Conservation (phyloP, 129 eudicot genomes). For the Sambucus nigra region DNA sequence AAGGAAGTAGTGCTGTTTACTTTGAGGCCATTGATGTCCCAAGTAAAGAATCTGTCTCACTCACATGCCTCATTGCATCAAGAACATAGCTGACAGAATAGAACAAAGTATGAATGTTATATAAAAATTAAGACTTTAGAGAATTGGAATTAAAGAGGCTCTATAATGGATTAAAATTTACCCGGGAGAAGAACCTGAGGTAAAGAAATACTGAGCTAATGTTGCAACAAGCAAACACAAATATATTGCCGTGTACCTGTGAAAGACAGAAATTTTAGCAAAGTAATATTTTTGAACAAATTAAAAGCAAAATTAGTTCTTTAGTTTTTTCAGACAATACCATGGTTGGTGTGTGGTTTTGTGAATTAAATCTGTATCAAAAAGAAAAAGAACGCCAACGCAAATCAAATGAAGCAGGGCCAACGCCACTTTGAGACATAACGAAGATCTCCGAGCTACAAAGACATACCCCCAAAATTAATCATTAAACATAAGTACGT, state of each 20-base stretch:
- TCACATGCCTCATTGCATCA: constrained; percentile 70
- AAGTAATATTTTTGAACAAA: no score
- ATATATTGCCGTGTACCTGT: constrained; percentile 60
- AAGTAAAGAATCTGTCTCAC: constrained; percentile 44
- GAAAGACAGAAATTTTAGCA: background rate
- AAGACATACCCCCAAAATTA: no score
- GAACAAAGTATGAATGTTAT: constrained; percentile 6
- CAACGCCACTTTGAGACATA: constrained; percentile 61
- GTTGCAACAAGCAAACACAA: constrained; percentile 57
- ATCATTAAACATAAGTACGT: no score
- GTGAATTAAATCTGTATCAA: constrained; percentile 37
- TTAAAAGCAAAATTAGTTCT: no score
- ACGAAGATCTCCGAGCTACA: constrained; percentile 69
- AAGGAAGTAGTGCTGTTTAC: constrained; percentile 39
- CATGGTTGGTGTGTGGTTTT: constrained; percentile 44
- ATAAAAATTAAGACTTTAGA: no score
- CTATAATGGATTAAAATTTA: constrained; percentile 20
- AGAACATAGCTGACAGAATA: constrained; percentile 53
- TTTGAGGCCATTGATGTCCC: constrained; percentile 42
- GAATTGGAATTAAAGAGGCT: no score
- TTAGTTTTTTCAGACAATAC: no score
- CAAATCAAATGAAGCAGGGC: constrained; percentile 58
- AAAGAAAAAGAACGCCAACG: constrained; percentile 38
- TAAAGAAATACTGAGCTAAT: constrained; percentile 68
- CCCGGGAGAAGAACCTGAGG: constrained; percentile 96